These are phyloP conservation scores for Populus euphratica DNA, from an alignment of 345 rosid species.

Conservation along the genomic window DNA sequence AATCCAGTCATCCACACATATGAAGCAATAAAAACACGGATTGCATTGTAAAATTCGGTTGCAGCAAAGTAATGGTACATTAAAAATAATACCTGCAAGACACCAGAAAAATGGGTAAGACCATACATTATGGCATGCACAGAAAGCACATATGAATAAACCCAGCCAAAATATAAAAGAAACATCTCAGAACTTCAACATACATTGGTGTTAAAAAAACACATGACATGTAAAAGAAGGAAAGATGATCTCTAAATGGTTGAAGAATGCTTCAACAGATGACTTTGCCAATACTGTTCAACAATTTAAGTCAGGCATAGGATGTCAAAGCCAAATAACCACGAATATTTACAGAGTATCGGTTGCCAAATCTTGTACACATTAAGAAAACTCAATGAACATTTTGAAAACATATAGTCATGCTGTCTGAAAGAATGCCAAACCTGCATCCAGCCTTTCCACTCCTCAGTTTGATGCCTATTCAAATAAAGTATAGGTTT, in stretches of 20 bases:
- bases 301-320: constrained; percentile 1
- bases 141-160: constrained; percentile 10
- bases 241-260: background rate
- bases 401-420: background rate
- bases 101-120: constrained; percentile 19
- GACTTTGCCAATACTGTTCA: background rate
- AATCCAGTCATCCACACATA: constrained; percentile 99
- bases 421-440: constrained; percentile 24
- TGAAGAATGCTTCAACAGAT: background rate
- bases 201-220: background rate
- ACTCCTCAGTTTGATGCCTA: constrained; percentile 98
- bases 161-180: constrained; percentile 2
- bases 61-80: constrained; percentile 99
- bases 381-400: background rate
- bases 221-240: background rate
- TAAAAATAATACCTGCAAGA: constrained; percentile 84
- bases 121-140: background rate
- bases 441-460: constrained; percentile 99
- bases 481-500: constrained; percentile 87
- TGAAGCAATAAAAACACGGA: constrained; percentile 87
- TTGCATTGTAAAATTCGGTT: constrained; percentile 85
- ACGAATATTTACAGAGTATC: background rate
- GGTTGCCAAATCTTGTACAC: background rate
- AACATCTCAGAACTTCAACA: background rate
- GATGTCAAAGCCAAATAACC: background rate